Conservation (phyloP, 2,329 filamentous ascomycete genomes). For the Clathrospora elynae region DNA sequence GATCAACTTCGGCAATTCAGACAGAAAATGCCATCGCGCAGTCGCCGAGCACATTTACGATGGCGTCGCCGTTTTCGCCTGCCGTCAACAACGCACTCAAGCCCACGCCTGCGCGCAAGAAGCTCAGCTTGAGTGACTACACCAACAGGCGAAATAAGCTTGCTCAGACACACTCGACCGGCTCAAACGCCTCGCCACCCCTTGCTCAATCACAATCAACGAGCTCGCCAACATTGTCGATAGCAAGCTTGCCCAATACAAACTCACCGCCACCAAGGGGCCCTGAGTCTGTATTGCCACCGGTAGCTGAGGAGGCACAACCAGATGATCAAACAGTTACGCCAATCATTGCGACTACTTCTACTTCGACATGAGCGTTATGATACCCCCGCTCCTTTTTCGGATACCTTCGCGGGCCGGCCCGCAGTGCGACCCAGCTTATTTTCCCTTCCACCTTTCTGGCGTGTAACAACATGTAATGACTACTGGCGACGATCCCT, state of each 20-base stretch:
- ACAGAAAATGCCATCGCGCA: slow-evolving; percentile 32
- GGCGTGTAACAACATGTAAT: slow-evolving; percentile 47
- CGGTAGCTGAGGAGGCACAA: slow-evolving; percentile 36
- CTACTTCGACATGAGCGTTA: slow-evolving; percentile 33
- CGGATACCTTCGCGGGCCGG: slow-evolving; percentile 12
- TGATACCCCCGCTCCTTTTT: slow-evolving; percentile 33
- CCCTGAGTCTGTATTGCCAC: slow-evolving; percentile 31
- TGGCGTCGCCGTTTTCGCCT: slow-evolving; percentile 44
- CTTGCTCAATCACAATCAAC: slow-evolving; percentile 31
- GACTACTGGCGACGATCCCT: slow-evolving; percentile 21
- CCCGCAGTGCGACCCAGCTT: slow-evolving; percentile 27
- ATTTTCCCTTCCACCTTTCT: slow-evolving; percentile 20
- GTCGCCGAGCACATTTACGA: slow-evolving; percentile 32
- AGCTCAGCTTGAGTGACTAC: slow-evolving; percentile 58
- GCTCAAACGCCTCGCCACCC: slow-evolving; percentile 30
- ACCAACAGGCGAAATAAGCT: slow-evolving; percentile 52
- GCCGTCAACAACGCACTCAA: slow-evolving; percentile 51
- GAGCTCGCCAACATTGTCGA: slow-evolving; percentile 42
- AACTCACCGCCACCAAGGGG: slow-evolving; percentile 37
- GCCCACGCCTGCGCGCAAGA: slow-evolving; percentile 53
- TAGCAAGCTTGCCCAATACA: slow-evolving; percentile 37
- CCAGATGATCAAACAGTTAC: slow-evolving; percentile 16
- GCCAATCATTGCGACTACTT: slow-evolving; percentile 18
- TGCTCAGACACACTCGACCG: slow-evolving; percentile 36
- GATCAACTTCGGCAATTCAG: slow-evolving; percentile 25